These are phyloP conservation scores for Fusarium nanum DNA, from an alignment of 2,329 filamentous ascomycete genomes.

Conservation along the genomic window DNA sequence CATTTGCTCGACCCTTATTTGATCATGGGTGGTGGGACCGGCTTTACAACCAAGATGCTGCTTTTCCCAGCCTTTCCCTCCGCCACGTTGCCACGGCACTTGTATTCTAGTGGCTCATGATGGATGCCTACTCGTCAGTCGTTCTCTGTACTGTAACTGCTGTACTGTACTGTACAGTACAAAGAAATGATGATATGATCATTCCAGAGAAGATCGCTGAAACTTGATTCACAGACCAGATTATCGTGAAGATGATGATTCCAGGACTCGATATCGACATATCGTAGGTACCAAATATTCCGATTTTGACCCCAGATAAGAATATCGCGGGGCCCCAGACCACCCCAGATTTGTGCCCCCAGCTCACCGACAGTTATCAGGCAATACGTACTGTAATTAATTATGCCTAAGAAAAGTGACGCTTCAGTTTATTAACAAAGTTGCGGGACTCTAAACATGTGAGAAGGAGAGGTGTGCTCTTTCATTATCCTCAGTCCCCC, in stretches of 20 bases:
- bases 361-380: constrained; percentile 42
- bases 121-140: neutral
- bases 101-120: constrained; percentile 43
- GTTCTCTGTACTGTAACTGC: neutral
- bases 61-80: constrained; percentile 43
- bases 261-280: neutral
- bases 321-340: constrained; percentile 48
- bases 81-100: constrained; percentile 47
- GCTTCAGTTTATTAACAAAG: neutral
- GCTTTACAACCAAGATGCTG: constrained; percentile 31
- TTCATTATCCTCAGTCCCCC: neutral
- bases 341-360: constrained; percentile 29
- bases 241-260: neutral
- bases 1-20: constrained; percentile 17
- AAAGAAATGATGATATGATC: constrained; percentile 21
- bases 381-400: neutral
- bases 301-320: neutral
- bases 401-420: neutral
- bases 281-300: neutral
- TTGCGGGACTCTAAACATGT: neutral
- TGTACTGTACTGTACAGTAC: neutral
- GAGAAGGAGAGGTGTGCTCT: neutral
- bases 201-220: neutral
- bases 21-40: constrained; percentile 34
- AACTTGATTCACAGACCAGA: neutral